Percentiles rank a stretch among this genome's conserved stretches.
Conservation (phyloP, 768 basidiomycete genomes). For the Tulasnella sp. region DNA sequence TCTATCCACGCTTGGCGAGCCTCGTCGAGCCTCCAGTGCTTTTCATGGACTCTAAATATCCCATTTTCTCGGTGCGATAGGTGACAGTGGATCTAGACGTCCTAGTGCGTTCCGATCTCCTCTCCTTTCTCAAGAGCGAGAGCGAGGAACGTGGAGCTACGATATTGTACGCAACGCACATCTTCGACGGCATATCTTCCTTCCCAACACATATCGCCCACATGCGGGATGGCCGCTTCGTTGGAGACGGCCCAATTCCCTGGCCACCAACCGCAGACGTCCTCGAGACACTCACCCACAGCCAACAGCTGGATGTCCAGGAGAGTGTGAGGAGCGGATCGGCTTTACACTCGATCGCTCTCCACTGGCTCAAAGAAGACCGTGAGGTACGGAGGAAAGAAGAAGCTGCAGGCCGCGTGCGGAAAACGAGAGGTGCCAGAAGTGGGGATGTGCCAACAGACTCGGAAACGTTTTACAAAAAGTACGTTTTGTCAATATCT, state of each 20-base stretch:
- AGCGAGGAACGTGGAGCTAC: conserved; percentile 70
- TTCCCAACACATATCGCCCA: conserved; percentile 93
- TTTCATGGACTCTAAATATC: background rate
- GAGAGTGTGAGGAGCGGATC: conserved; percentile 20
- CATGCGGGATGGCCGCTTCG: conserved; percentile 71
- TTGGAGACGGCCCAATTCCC: conserved; percentile 40
- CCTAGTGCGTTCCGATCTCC: conserved; percentile 81
- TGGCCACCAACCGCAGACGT: conserved; percentile 47
- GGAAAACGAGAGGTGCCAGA: conserved; percentile 46
- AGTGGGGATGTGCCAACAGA: conserved; percentile 45
- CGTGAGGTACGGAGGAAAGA: conserved; percentile 48
- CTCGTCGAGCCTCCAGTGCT: background rate
- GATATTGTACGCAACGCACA: conserved; percentile 92
- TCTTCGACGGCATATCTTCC: conserved; percentile 81
- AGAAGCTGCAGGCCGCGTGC: conserved; percentile 39
- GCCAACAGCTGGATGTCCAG: conserved; percentile 20
- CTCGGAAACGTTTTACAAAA: conserved; percentile 75
- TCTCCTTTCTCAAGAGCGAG: conserved; percentile 75
- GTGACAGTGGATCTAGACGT: conserved; percentile 97
- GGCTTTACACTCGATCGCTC: conserved; percentile 55
- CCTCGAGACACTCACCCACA: no score
- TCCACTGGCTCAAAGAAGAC: conserved; percentile 83
- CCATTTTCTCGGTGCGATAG: conserved; percentile 28
- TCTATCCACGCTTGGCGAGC: background rate
- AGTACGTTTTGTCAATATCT: conserved; percentile 51